These are phyloP conservation scores for Lactifluus subvellereus DNA, from an alignment of 768 basidiomycete species.

Conservation along the genomic window DNA sequence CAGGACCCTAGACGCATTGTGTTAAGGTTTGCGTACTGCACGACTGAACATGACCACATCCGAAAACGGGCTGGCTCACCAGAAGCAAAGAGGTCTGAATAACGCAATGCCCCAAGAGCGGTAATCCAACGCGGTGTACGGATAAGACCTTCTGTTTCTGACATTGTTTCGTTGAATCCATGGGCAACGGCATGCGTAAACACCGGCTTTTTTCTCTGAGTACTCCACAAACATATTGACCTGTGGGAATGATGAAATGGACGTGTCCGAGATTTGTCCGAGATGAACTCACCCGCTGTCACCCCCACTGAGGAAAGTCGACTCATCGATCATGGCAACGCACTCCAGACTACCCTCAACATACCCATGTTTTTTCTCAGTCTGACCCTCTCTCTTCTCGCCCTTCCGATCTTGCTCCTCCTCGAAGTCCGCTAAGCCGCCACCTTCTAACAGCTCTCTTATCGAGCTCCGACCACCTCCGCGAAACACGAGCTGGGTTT, in stretches of 20 bases:
- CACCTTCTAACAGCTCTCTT: slow-evolving; percentile 76
- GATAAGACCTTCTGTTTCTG: slow-evolving; percentile 69
- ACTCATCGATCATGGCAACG: slow-evolving; percentile 93
- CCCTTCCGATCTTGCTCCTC: slow-evolving; percentile 38
- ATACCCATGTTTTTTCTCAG: slow-evolving; percentile 42
- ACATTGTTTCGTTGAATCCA: slow-evolving; percentile 67
- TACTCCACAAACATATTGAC: slow-evolving; percentile 90
- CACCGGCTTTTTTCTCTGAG: slow-evolving; percentile 89
- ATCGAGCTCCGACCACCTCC: slow-evolving; percentile 86
- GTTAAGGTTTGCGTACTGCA: not conserved
- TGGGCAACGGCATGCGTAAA: slow-evolving; percentile 85
- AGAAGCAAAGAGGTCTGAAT: slow-evolving; percentile 87
- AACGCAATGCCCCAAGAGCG: slow-evolving; percentile 70
- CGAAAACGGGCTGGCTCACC: slow-evolving; percentile 45
- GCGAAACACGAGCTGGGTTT: slow-evolving; percentile 91
- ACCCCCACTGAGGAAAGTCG: slow-evolving; percentile 87
- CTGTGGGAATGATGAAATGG: slow-evolving; percentile 35
- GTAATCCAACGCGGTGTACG: slow-evolving; percentile 89
- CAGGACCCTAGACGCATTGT: slow-evolving; percentile 65
- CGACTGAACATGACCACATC: not conserved
- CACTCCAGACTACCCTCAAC: slow-evolving; percentile 90
- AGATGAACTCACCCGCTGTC: slow-evolving; percentile 78
- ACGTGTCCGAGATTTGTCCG: not conserved
- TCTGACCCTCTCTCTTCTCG: slow-evolving; percentile 30
- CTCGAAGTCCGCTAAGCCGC: slow-evolving; percentile 54